Evolutionary conservation across 257 asterid species (phyloP).

Genomic region (Solanum okadae): DNA sequence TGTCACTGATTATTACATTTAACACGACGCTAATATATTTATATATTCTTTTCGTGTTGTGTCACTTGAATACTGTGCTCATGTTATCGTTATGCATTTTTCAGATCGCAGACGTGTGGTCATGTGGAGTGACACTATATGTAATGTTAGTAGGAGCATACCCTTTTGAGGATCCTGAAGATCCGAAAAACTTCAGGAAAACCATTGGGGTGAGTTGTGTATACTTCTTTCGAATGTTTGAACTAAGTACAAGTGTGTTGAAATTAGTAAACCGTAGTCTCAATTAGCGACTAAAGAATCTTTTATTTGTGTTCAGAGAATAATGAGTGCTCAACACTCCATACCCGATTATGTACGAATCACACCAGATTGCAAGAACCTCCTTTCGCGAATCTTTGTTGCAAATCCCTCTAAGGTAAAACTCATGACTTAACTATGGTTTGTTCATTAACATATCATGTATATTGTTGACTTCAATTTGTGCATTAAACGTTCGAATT

Average conservation of each 20-base stretch:
- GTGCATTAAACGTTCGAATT: not conserved
- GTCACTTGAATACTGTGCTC: not conserved
- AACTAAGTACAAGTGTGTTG: not conserved
- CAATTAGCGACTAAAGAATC: not conserved
- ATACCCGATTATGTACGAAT: conserved; percentile 88
- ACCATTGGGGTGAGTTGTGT: conserved; percentile 55
- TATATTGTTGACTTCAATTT: not conserved
- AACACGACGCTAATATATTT: no score
- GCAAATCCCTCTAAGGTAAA: conserved; percentile 71
- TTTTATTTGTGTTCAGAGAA: conserved; percentile 48
- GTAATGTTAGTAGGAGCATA: conserved; percentile 96
- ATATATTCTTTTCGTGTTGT: not conserved
- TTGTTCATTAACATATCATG: not conserved
- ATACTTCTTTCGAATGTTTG: not conserved
- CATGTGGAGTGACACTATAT: conserved; percentile 90
- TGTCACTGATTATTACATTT: not conserved
- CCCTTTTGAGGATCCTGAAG: conserved; percentile 92
- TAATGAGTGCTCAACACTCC: conserved; percentile 77
- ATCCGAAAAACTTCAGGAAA: conserved; percentile 87
- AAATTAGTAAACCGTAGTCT: no score
- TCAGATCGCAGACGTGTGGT: conserved; percentile 97
- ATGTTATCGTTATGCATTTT: not conserved
- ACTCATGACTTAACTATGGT: not conserved
- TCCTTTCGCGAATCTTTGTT: conserved; percentile 80
- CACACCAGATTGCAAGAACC: conserved; percentile 83